Evolutionary conservation across 768 basidiomycete species (phyloP), one percentile per base, ranked within the genome.

Genomic region (Psilocybe cyanescens): DNA sequence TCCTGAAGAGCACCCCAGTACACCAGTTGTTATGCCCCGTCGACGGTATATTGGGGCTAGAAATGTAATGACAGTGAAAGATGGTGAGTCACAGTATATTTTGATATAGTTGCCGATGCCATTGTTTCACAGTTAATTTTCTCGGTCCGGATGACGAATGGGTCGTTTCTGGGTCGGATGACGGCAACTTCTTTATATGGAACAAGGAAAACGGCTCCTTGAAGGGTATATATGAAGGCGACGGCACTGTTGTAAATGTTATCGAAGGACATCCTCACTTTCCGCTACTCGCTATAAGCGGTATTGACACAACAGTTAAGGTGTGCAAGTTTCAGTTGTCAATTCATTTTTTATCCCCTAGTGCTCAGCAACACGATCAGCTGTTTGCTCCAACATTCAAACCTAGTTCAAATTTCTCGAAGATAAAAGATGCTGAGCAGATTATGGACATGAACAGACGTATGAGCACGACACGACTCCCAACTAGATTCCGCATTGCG

Each of bases 161-260:
- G 59, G 83, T 96, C 19, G 80, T 85, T 11, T 94, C 92, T 24
- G 94, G 94, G 6, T 93, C 90, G 3, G 94, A 97, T 68, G 93
- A 95, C 64, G 91, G 91, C 1, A 88, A 92, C 70, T 88, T 91
- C 73, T 97, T 97, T 71, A 79, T 95, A 12, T 97, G 94, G 94
- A 78, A 85, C 61, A 95, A 95, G 69, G 72, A 75, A 16, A 82
- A 82, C 14, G 88, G 86, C 0, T 72, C 72, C 11, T 73, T 95
- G 8, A 84, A 86, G 57, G 91, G 90, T 12, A 86, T 97, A 48
- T 87, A 92, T 65, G 92, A 95, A 77, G 94, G 94, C 37, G 94
- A 97, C 66, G 80, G 83, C 24, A 82, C 76, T 54, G 85, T 95
- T 2, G 94, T 95, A 14, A 97, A 96, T 70, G 91, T 91, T 67